phyloP scores from a whole-genome alignment of 257 asterid species.

The Phtheirospermum japonicum region DNA sequence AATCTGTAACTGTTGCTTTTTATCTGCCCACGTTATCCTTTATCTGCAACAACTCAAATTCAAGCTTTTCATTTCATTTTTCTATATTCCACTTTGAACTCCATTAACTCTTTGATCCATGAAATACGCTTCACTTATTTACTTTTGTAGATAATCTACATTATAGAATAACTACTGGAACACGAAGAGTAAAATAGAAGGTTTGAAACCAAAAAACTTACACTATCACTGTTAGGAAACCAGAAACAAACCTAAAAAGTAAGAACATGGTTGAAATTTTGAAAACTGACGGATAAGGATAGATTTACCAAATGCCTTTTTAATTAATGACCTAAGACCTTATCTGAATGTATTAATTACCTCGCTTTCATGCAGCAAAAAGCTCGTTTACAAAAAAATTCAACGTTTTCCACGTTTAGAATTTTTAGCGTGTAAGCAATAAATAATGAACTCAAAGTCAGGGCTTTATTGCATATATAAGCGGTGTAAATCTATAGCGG shows the following conservation, averaged over 20 bases:
- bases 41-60: neutral
- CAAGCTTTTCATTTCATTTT: conserved; percentile 1
- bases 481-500: conserved; percentile 24
- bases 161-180: neutral
- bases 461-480: conserved; percentile 20
- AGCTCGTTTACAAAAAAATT: neutral
- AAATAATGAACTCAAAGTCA: conserved; percentile 6
- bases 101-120: neutral
- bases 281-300: conserved; percentile 16
- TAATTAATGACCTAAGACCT: conserved; percentile 24
- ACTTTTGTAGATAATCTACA: neutral
- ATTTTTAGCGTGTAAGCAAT: conserved; percentile 36
- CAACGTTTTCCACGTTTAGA: conserved; percentile 29
- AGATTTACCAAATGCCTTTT: conserved; percentile 17
- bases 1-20: conserved; percentile 22
- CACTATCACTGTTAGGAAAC: conserved; percentile 5
- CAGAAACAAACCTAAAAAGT: conserved; percentile 4
- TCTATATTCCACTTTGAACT: neutral
- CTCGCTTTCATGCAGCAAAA: conserved; percentile 29
- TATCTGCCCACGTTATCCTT: conserved; percentile 15
- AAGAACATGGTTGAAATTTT: conserved; percentile 5
- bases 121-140: neutral
- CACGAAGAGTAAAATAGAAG: neutral
- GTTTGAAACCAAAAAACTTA: conserved; percentile 10
- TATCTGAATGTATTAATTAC: conserved; percentile 22